A percentile compares a stretch with the other conserved stretches of the same genome.
These are phyloP conservation scores for Catharanthus roseus DNA, from an alignment of 257 asterid species.

Conservation along the genomic window DNA sequence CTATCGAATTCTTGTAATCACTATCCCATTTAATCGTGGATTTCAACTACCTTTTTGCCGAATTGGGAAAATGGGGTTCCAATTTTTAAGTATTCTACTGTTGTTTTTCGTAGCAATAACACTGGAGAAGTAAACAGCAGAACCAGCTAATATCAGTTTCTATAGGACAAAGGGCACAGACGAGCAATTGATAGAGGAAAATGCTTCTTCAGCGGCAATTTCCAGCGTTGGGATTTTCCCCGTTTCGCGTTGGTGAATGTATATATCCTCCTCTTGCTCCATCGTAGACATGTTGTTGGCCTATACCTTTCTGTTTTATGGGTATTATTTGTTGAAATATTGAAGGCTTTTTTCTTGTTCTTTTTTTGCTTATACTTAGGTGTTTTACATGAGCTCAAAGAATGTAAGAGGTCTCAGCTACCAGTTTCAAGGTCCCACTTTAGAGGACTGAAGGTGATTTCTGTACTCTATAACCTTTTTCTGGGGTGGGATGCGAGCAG, in stretches of 20 bases:
- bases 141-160: neutral
- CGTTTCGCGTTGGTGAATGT: neutral
- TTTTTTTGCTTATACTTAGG: neutral
- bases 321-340: neutral
- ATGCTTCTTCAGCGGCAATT: constrained; percentile 8
- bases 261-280: neutral
- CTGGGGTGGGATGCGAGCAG: neutral
- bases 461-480: neutral
- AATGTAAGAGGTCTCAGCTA: neutral
- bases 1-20: neutral
- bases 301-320: neutral
- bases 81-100: neutral
- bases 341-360: neutral
- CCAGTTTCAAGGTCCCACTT: neutral
- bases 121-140: neutral
- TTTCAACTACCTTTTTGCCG: neutral
- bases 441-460: constrained; percentile 5
- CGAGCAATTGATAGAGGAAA: neutral
- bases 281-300: no score
- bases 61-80: neutral
- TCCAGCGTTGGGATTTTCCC: constrained; percentile 7
- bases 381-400: neutral
- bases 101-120: neutral
- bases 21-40: neutral
- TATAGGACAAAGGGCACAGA: neutral